These are phyloP conservation scores for Beauveria brongniartii DNA, from an alignment of 2,329 filamentous ascomycete genomes.

Conservation along the genomic window DNA sequence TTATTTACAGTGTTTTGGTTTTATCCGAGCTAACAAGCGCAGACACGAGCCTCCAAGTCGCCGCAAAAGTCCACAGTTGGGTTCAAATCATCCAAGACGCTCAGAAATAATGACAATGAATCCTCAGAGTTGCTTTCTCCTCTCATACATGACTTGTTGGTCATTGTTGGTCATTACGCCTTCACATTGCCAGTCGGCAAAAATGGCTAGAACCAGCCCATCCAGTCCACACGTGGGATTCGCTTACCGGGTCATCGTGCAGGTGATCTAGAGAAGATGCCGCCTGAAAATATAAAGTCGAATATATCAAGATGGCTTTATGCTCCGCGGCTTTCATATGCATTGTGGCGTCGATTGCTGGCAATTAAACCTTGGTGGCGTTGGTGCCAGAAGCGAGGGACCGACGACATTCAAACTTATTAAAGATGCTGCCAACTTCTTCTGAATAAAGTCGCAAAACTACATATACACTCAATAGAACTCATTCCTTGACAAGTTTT, in stretches of 20 bases:
- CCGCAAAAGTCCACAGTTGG: slow-evolving; percentile 23
- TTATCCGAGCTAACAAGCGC: neutral
- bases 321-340: neutral
- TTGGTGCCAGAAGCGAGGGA: neutral
- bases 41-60: slow-evolving; percentile 23
- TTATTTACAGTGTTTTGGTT: neutral
- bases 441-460: neutral
- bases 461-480: neutral
- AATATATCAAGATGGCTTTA: too few species aligned
- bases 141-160: accelerated
- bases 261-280: neutral
- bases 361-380: neutral
- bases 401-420: neutral
- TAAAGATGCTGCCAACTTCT: neutral
- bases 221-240: neutral
- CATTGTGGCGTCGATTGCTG: neutral
- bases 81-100: slow-evolving; percentile 20
- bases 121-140: too few species aligned
- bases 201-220: neutral
- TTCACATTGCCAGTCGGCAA: neutral
- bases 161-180: neutral
- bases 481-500: too few species aligned
- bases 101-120: neutral
- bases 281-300: neutral
- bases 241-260: neutral